Evolutionary conservation across 1,139 yeast genomes (phyloP).

Genomic region (Lodderomyces theae): DNA sequence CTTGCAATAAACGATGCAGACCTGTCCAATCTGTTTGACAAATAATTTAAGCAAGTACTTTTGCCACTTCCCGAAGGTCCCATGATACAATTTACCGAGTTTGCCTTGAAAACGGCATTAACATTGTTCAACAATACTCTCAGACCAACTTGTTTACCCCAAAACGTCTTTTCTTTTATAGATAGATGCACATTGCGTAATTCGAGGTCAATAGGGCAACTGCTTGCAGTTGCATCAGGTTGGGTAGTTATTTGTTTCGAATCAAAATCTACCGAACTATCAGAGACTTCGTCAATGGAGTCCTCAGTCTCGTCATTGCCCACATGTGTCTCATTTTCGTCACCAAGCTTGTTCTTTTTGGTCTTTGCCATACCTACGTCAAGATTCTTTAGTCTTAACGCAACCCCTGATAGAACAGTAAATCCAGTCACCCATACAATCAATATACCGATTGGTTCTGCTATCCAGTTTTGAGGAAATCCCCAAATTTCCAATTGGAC

Average conservation of each 20-base stretch:
- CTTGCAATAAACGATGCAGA: constrained; percentile 20
- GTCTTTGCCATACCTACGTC: constrained; percentile 54
- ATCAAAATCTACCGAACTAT: not conserved
- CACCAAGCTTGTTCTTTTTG: constrained; percentile 33
- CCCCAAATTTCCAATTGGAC: constrained; percentile 59
- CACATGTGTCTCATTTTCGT: constrained; percentile 22
- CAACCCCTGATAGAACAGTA: constrained; percentile 45
- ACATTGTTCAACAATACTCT: constrained; percentile 45
- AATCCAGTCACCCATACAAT: constrained; percentile 61
- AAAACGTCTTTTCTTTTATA: constrained; percentile 12
- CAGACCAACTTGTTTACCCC: constrained; percentile 12
- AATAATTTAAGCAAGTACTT: constrained; percentile 64
- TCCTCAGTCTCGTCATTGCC: constrained; percentile 12
- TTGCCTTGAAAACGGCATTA: constrained; percentile 55
- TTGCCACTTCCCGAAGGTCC: constrained; percentile 92
- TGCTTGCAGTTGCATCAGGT: constrained; percentile 5
- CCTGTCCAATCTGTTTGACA: constrained; percentile 60
- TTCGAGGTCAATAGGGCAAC: constrained; percentile 18
- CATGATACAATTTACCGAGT: constrained; percentile 76
- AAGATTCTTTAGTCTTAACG: constrained; percentile 46
- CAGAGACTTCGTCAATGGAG: not conserved
- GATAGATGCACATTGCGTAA: constrained; percentile 22
- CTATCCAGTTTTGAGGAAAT: constrained; percentile 62
- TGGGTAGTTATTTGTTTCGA: not conserved
- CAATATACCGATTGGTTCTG: constrained; percentile 60